Base-by-base conservation (phyloP, 768 basidiomycete genomes). In the Zangia roseola region DNA sequence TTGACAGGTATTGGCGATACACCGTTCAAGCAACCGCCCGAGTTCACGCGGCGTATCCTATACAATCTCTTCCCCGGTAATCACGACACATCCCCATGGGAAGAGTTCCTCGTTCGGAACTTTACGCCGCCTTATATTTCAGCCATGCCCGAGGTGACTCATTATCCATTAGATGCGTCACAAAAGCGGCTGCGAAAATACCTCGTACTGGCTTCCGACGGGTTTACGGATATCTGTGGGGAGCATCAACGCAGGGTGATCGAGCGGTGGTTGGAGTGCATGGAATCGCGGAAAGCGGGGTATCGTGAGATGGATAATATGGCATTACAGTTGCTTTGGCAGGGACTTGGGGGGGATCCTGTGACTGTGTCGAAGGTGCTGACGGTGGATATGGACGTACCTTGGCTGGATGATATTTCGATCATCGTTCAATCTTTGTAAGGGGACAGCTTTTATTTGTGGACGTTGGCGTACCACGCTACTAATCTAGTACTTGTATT, bases 1-100 rank as follows among this genome's bases (percentile, higher is more conserved):
- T 49, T 49, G 37, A 54, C 46, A 86, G 84, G 83, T 63, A 73
- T 86, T 44, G 84, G 84, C 19, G 84, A 86, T 56, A 79, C 81
- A 49, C 82, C 82, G 31, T 86, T 86, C 71, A 86, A 86, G 65
- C 84, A 85, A 51, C 83, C 83, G n/a, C 80, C 83, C 21, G 74
- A 72, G 28, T 86, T 85, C 62, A 85, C 82, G 17, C 73, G 82
- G 34, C 78, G 81, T 10, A 79, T 86, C 37, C 68, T 86, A 13
- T 84, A 84, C 61, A 84, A 84, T 59, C 71, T 86, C 36, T 75
- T 78, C 48, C 81, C 82, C 14, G 83, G 82, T 12, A 78, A 80
- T 58, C 75, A 77, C 47, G 77, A 83, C 47, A 82, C 71, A 35
- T 78, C 79, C 2, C 80, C 71, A 42, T 84, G 83, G 83, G 84